phyloP scores from a whole-genome alignment of 1,139 yeast genomes.

The Hansenula sp. region DNA sequence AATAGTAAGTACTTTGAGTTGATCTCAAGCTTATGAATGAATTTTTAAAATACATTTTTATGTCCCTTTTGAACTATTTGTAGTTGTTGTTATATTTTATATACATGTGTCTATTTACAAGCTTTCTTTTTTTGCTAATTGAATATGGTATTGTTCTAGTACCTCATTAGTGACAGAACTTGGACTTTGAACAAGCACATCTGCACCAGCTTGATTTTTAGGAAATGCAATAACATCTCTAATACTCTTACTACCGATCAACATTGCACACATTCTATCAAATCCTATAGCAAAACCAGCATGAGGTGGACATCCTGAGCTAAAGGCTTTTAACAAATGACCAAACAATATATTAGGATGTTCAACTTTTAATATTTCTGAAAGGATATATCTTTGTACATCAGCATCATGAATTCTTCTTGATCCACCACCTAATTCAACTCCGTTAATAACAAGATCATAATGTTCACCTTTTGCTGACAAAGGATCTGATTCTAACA shows the following conservation, averaged over 20 bases:
- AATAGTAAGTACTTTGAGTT: neutral
- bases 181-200: constrained; percentile 86
- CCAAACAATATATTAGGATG: constrained; percentile 72
- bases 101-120: constrained; percentile 5
- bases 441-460: constrained; percentile 90
- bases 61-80: neutral
- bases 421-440: constrained; percentile 96
- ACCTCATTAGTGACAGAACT: constrained; percentile 48
- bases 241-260: constrained; percentile 68
- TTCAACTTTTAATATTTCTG: constrained; percentile 47
- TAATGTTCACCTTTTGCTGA: constrained; percentile 87
- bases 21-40: neutral
- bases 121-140: constrained; percentile 8
- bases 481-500: constrained; percentile 51
- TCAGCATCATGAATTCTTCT: constrained; percentile 86
- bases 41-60: no score
- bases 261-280: constrained; percentile 89
- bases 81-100: neutral
- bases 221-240: constrained; percentile 97
- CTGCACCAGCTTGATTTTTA: constrained; percentile 83
- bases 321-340: constrained; percentile 75
- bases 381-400: constrained; percentile 67
- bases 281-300: constrained; percentile 96
- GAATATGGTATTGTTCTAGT: constrained; percentile 41
- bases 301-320: constrained; percentile 97